phyloP scores from a whole-genome alignment of 83 land plant species.

The Picea mariana region DNA sequence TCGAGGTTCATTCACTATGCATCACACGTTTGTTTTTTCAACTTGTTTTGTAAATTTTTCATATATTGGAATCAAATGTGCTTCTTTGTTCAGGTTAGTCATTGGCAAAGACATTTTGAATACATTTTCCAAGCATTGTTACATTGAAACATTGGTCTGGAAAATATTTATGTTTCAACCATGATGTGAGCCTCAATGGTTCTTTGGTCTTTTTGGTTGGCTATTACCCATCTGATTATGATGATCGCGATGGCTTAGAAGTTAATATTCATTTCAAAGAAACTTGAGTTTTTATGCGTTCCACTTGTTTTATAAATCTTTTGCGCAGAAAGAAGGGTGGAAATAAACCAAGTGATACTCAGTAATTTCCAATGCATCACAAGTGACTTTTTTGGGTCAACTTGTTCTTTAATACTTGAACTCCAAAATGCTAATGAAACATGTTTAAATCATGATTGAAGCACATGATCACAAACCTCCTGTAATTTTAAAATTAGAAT shows the following conservation, averaged over 20 bases:
- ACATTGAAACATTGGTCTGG: background rate
- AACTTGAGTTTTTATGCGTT: no score
- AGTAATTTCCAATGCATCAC: background rate
- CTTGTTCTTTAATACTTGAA: no score
- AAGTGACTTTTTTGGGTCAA: no score
- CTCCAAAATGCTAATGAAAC: background rate
- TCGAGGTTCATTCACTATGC: slow-evolving; percentile 5
- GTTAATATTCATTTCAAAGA: no score
- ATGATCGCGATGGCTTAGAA: no score
- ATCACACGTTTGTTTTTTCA: background rate
- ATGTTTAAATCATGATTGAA: background rate
- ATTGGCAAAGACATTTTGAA: background rate
- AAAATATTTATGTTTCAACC: background rate
- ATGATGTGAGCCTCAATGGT: no score
- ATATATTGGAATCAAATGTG: background rate
- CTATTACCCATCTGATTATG: no score
- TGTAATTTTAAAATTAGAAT: background rate
- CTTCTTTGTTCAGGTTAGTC: background rate
- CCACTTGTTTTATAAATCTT: no score
- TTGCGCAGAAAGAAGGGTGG: background rate
- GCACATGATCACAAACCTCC: background rate
- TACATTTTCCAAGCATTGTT: background rate
- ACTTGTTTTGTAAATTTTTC: background rate
- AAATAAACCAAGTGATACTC: background rate
- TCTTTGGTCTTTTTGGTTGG: no score